Base-by-base conservation (phyloP, 2,329 filamentous ascomycete genomes). In the Beauveria pseudobassiana region DNA sequence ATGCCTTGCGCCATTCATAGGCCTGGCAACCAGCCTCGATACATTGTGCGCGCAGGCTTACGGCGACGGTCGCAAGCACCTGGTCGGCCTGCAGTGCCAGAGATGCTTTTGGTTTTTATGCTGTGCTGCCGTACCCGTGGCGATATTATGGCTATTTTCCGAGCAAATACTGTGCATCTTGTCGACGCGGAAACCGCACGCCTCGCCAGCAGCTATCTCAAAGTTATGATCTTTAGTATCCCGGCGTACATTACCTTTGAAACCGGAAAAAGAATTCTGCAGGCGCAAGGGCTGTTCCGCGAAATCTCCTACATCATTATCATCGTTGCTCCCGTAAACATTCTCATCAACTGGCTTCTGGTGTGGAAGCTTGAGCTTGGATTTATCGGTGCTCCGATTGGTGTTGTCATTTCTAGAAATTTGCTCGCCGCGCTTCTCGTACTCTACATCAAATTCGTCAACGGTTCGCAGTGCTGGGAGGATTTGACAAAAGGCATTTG, bases 31-130 rank as follows among this genome's bases (percentile, higher is more conserved):
- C 5, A 91, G 88, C 65, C 80, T 98, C 43, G 93, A 98, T 74
- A 98, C 93, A 0, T 84, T 98, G 2, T 97, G 93, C 73, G 86
- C 93, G 0, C 93, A 98, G 74, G 93, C 93, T 0, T 98, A 96
- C 71, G 93, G 93, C 3, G 95, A 90, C 1, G 93, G 93, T 0
- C 89, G 89, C 71, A 96, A 89, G 71, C 89, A 93, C 67, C 83
- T 98, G 3, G 93, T 98, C 8, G 90, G 90, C 2, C 73, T 95
- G 59, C 90, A 95, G 69, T 82, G 91, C 65, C 89, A 95, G 75
- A 82, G 90, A 60, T 93, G 93, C 89, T 79, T 90, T 1, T 88
- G 80, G 70, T 93, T 95, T 70, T 80, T 95, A 2, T 87, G 88
- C 78, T 72, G 81, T 2, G 81, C 92, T 65, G 88, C 85, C 1